Base-by-base conservation (phyloP, 106 monocot genomes). In the Hemerocallis citrina region DNA sequence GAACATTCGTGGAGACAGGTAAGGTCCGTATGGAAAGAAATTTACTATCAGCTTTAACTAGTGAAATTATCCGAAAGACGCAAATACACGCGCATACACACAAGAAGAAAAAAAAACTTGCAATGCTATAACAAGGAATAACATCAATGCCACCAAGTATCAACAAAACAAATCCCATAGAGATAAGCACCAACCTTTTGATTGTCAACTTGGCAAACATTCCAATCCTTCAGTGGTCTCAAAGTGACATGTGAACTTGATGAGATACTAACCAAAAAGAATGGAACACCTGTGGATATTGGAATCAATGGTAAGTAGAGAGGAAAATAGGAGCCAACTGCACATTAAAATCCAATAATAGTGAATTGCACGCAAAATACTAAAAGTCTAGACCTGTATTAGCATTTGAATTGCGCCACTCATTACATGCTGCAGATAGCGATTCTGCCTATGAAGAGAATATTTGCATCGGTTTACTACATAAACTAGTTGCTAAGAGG, bases 221-320 rank as follows among this genome's bases (percentile, higher is more conserved):
- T 68, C 87, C 79, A 98, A 49, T 92, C 98, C 66, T 82, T 92
- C 65, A 98, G 60, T 54, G 81, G 85, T 55, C 68, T 85, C 48
- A 98, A 34, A 50, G 72, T 77, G 47, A 74, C 82, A 55, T 29
- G 49, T 20, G 81, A 82, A 77, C 77, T 56, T 72, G 81, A 69
- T n/a, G 61, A 27, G 70, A 98, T 83, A 63, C 46, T 65, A 65
- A 88, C 77, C 37, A 98, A 64, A 75, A 92, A 92, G 77, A 92
- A 98, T 34, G 88, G 88, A 31, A 78, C 30, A 60, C 67, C 98
- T 98, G 79, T 28, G 63, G 41, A 59, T 44, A 16, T 41, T 28
- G n/a, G 39, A 33, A 38, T 33, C 2, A 38, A 13, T 29, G 54
- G 32, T 32, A 32, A 31, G 54, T 15, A 2, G 62, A 62, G 7